These are phyloP conservation scores for Colletotrichum costaricense DNA, from an alignment of 2,329 filamentous ascomycete species.

Conservation along the genomic window DNA sequence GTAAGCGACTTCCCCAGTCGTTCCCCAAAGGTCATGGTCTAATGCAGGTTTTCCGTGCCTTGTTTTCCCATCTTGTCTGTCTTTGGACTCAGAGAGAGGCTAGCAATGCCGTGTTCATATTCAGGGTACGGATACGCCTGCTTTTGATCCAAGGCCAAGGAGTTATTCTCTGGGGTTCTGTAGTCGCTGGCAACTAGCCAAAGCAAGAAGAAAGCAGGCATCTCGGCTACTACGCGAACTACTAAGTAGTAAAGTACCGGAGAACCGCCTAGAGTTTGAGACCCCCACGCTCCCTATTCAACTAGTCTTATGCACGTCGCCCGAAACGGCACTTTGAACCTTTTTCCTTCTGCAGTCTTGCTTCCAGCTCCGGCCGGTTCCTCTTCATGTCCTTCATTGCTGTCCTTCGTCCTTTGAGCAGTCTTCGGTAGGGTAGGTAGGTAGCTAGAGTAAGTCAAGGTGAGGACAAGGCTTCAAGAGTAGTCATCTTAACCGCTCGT, in stretches of 20 bases:
- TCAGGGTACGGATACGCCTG: no score
- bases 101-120: no score
- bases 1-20: neutral
- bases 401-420: neutral
- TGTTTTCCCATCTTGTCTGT: neutral
- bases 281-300: constrained; percentile 27
- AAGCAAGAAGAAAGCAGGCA: neutral
- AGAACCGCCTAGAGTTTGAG: neutral
- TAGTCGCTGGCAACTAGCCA: neutral
- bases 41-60: neutral
- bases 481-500: neutral
- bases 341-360: constrained; percentile 5
- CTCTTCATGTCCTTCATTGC: neutral
- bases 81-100: no score
- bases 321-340: constrained; percentile 24
- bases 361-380: neutral
- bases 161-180: neutral
- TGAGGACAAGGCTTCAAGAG: neutral
- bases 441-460: no score
- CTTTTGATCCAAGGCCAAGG: no score
- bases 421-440: no score
- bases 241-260: neutral
- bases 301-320: constrained; percentile 30
- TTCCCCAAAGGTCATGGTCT: neutral
- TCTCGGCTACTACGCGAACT: neutral